Conservation (phyloP, 1,139 yeast species). For the Debaryomyces subglobosus region DNA sequence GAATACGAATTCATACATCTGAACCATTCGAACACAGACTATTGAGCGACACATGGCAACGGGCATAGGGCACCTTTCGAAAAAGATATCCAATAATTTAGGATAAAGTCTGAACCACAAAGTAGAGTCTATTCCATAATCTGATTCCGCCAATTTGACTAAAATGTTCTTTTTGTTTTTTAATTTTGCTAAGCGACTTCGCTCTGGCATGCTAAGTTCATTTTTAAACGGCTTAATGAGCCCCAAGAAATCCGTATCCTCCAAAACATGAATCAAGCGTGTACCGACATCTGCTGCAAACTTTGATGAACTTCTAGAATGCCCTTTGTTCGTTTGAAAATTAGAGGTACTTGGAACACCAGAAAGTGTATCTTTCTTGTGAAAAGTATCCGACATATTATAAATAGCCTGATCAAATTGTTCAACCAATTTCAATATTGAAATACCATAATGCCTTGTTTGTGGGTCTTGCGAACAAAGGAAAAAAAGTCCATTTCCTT, state of each 20-base stretch:
- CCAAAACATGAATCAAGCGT: constrained; percentile 76
- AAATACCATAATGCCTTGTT: constrained; percentile 73
- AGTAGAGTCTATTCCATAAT: constrained; percentile 93
- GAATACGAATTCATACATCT: constrained; percentile 79
- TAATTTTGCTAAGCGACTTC: constrained; percentile 67
- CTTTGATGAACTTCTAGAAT: constrained; percentile 65
- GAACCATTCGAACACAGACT: constrained; percentile 86
- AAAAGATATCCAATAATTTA: constrained; percentile 67
- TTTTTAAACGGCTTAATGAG: constrained; percentile 60
- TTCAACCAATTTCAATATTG: constrained; percentile 73
- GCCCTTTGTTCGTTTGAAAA: constrained; percentile 27
- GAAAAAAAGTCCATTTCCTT: constrained; percentile 92
- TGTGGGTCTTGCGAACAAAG: constrained; percentile 84
- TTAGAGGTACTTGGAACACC: neutral
- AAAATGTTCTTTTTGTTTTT: constrained; percentile 66
- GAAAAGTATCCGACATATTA: constrained; percentile 41
- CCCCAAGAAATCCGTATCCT: constrained; percentile 68
- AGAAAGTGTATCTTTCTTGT: constrained; percentile 7
- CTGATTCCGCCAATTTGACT: constrained; percentile 80
- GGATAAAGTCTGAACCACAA: constrained; percentile 93
- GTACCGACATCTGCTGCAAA: constrained; percentile 82
- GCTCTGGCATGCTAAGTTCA: constrained; percentile 81
- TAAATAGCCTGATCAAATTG: constrained; percentile 83
- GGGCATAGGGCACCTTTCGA: constrained; percentile 86
- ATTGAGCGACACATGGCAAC: constrained; percentile 93